Evolutionary conservation across 2,329 filamentous ascomycete species (phyloP).

Genomic region (Ilyonectria sp.): DNA sequence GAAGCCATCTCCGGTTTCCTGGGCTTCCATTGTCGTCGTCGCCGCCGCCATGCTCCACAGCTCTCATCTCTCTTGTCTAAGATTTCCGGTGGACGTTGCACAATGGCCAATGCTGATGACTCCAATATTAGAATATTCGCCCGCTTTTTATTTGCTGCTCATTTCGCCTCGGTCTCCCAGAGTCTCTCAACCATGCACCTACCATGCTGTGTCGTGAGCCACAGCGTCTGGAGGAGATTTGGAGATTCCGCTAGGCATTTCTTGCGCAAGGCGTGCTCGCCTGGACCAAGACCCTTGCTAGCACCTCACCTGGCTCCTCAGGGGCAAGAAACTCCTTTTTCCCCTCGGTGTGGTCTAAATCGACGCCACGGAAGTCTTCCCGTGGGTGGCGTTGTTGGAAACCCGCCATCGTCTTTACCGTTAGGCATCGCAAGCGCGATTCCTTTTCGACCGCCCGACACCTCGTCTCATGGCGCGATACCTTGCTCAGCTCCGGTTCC

Average conservation of each 20-base stretch:
- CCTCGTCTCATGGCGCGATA: conserved; percentile 4
- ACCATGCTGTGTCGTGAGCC: conserved; percentile 16
- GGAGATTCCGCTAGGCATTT: conserved; percentile 21
- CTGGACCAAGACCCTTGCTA: conserved; percentile 16
- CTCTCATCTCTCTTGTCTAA: conserved; percentile 22
- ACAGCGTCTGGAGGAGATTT: conserved; percentile 21
- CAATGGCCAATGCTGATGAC: conserved; percentile 21
- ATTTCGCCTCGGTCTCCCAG: conserved; percentile 23
- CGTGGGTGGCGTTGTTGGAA: conserved; percentile 9
- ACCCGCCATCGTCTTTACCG: neutral
- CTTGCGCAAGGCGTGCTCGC: conserved; percentile 13
- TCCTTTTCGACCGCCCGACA: conserved; percentile 10
- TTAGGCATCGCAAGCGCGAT: conserved; percentile 23
- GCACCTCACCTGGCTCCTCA: conserved; percentile 11
- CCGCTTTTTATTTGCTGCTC: conserved; percentile 26
- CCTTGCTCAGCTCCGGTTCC: conserved; percentile 8
- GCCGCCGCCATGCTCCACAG: conserved; percentile 13
- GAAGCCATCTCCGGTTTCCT: conserved; percentile 13
- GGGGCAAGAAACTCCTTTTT: conserved; percentile 16
- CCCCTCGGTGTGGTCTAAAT: conserved; percentile 3
- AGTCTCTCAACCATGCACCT: conserved; percentile 15
- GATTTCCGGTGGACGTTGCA: conserved; percentile 11
- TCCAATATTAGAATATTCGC: conserved; percentile 21
- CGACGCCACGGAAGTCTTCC: conserved; percentile 10
- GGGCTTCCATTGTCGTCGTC: conserved; percentile 3